phyloP scores from a whole-genome alignment of 148 eudicot species.

The Nepenthes gracilis region DNA sequence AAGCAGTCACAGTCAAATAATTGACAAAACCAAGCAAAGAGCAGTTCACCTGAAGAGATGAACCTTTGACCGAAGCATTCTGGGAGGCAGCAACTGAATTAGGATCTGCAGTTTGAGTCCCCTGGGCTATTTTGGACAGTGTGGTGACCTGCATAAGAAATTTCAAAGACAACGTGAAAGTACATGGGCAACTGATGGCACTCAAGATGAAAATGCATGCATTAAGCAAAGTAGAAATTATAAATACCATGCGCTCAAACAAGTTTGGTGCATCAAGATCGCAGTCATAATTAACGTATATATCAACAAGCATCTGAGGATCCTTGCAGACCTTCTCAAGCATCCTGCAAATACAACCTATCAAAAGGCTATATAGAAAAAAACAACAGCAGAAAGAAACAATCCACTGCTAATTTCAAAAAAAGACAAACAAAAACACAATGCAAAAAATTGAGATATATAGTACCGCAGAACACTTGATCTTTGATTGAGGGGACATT shows the following conservation, averaged over 20 bases:
- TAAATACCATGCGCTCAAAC: constrained; percentile 81
- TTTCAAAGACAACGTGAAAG: constrained; percentile 7
- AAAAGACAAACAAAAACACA: not conserved
- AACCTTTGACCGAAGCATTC: constrained; percentile 71
- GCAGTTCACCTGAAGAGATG: constrained; percentile 74
- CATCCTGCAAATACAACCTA: constrained; percentile 54
- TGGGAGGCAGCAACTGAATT: constrained; percentile 62
- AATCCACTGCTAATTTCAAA: constrained; percentile 1
- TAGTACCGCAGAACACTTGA: constrained; percentile 66
- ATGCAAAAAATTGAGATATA: not conserved
- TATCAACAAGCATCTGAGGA: constrained; percentile 93
- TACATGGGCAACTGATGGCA: not conserved
- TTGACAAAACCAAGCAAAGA: constrained; percentile 2
- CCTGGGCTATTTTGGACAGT: constrained; percentile 87
- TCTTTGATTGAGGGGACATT: constrained; percentile 54
- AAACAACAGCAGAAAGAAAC: constrained; percentile 1
- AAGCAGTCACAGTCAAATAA: no score
- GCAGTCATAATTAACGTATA: constrained; percentile 92
- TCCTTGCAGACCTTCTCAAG: constrained; percentile 93
- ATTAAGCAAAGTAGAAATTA: not conserved
- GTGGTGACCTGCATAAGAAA: constrained; percentile 48
- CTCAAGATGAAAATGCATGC: not conserved
- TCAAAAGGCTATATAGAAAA: constrained; percentile 2
- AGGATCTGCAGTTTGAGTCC: constrained; percentile 80
- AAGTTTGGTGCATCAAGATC: constrained; percentile 90